Percentiles rank a stretch among this genome's conserved stretches.
phyloP scores from a whole-genome alignment of 352 stramenopile species.

The Pythium brachiatum region DNA sequence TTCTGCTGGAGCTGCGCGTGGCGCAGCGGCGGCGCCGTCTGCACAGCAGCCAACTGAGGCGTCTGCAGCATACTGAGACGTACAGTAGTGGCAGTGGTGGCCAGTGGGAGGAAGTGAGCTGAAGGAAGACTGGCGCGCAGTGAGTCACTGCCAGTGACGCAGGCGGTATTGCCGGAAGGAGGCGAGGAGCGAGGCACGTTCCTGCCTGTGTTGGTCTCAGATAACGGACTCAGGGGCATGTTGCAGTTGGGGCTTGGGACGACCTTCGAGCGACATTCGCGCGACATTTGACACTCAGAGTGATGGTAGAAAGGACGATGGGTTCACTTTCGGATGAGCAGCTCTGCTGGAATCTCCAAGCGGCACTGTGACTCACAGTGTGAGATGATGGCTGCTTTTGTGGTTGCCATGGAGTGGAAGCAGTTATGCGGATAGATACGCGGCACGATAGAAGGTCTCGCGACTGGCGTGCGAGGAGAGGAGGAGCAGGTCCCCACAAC shows the following conservation, averaged over 20 bases:
- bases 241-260: conserved; percentile 18
- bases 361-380: no score
- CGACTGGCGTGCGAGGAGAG: no score
- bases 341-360: not conserved
- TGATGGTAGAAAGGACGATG: conserved; percentile 13
- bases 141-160: no score
- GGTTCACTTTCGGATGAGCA: conserved; percentile 10
- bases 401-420: no score
- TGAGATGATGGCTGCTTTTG: conserved; percentile 13
- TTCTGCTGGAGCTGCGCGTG: conserved; percentile 52
- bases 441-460: not conserved
- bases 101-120: not conserved
- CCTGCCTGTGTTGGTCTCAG: not conserved
- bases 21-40: conserved; percentile 4
- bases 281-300: conserved; percentile 1
- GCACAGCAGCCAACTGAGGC: not conserved
- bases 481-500: no score
- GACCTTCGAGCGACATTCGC: conserved; percentile 12
- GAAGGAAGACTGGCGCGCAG: no score
- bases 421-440: not conserved
- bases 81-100: not conserved
- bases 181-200: conserved; percentile 10
- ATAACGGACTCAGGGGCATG: conserved; percentile 1
- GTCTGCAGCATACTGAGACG: conserved; percentile 15
- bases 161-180: no score